phyloP scores from a whole-genome alignment of 352 stramenopile species.

The Pythium phragmiticola region DNA sequence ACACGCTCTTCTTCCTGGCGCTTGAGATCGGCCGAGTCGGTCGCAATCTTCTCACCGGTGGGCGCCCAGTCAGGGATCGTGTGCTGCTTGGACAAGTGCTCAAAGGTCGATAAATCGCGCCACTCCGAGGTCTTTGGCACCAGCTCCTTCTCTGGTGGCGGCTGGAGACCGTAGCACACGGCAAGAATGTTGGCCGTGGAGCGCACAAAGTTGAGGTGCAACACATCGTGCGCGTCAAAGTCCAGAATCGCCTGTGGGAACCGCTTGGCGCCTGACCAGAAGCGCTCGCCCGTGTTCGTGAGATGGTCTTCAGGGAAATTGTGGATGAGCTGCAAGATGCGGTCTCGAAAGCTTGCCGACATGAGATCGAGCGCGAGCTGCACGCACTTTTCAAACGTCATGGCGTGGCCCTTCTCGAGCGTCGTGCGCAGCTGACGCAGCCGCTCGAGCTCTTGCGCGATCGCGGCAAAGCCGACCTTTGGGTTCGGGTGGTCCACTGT shows the following conservation, averaged over 20 bases:
- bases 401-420: slow-evolving; percentile 45
- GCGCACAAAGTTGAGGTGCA: slow-evolving; percentile 81
- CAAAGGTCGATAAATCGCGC: slow-evolving; percentile 63
- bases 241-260: slow-evolving; percentile 67
- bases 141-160: slow-evolving; percentile 60
- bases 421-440: slow-evolving; percentile 53
- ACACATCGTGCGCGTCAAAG: slow-evolving; percentile 58
- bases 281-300: slow-evolving; percentile 79
- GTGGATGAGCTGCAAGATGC: slow-evolving; percentile 85
- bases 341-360: slow-evolving; percentile 83
- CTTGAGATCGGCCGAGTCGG: slow-evolving; percentile 63
- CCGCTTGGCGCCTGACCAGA: slow-evolving; percentile 85
- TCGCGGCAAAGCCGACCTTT: slow-evolving; percentile 62
- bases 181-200: slow-evolving; percentile 78
- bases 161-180: slow-evolving; percentile 76
- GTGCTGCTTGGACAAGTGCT: slow-evolving; percentile 44
- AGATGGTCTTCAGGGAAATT: slow-evolving; percentile 85
- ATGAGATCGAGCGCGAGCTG: slow-evolving; percentile 72
- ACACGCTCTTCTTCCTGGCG: slow-evolving; percentile 37
- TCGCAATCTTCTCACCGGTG: slow-evolving; percentile 77
- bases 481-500: slow-evolving; percentile 77
- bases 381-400: slow-evolving; percentile 77
- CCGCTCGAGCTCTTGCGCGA: slow-evolving; percentile 74
- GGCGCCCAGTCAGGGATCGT: slow-evolving; percentile 57
- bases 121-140: slow-evolving; percentile 85